Percentiles rank a stretch among this genome's conserved stretches.
phyloP scores from a whole-genome alignment of 129 eudicot genomes.

The Solidago caesia region DNA sequence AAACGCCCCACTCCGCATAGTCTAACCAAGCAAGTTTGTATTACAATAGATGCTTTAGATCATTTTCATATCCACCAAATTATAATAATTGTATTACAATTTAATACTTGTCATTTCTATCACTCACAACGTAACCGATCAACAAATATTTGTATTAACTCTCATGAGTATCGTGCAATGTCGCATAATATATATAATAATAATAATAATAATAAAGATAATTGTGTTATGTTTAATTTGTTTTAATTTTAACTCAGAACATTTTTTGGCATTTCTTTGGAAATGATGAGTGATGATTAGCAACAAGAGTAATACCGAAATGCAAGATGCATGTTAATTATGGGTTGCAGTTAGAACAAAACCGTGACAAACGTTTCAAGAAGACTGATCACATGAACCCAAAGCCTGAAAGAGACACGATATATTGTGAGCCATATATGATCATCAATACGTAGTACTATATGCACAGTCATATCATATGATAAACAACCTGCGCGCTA shows the following conservation, averaged over 20 bases:
- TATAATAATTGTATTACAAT: too few relatives aligned
- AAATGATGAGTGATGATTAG: background rate
- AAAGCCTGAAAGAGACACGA: slow-evolving; percentile 11
- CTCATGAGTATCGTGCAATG: too few relatives aligned
- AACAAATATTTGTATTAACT: too few relatives aligned
- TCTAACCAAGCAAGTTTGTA: too few relatives aligned
- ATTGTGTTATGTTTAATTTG: background rate
- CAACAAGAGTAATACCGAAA: slow-evolving; percentile 10
- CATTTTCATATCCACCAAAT: background rate
- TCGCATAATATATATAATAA: background rate
- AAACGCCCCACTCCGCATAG: too few relatives aligned
- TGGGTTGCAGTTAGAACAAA: slow-evolving; percentile 34
- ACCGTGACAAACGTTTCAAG: slow-evolving; percentile 32
- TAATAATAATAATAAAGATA: background rate
- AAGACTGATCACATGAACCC: slow-evolving; percentile 19
- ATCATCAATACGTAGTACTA: too few relatives aligned
- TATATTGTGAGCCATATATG: background rate
- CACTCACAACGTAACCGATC: too few relatives aligned
- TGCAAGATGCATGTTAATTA: slow-evolving; percentile 33
- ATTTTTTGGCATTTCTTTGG: background rate
- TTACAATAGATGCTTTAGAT: too few relatives aligned
- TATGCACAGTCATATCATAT: slow-evolving; percentile 9
- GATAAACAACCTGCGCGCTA: background rate
- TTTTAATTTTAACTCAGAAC: background rate
- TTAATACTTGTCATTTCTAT: too few relatives aligned